phyloP scores from a whole-genome alignment of 2,329 filamentous ascomycete species.

The Leptographium wingfieldii region DNA sequence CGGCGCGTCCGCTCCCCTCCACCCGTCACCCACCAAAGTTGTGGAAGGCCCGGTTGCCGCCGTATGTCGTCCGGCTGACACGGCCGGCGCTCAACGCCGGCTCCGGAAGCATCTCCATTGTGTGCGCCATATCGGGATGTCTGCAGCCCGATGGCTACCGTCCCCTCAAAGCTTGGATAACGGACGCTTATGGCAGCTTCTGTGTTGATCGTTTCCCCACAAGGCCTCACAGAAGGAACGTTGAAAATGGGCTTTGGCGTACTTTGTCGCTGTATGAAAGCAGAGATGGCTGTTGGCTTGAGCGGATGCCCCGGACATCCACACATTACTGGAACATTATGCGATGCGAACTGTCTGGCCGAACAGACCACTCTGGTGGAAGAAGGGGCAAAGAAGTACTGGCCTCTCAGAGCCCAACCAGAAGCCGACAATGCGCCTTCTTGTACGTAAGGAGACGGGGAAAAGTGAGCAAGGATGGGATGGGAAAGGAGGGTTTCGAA shows the following conservation, averaged over 20 bases:
- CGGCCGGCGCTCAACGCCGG: conserved; percentile 13
- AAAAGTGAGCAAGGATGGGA: neutral
- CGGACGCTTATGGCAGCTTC: too few species aligned
- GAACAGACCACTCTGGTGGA: neutral
- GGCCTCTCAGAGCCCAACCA: neutral
- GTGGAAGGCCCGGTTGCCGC: conserved; percentile 58
- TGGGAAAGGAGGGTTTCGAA: neutral
- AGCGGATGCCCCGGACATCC: neutral
- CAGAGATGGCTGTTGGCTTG: too few species aligned
- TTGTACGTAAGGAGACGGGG: neutral
- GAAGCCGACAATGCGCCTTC: neutral
- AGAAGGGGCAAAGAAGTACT: neutral
- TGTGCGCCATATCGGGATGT: neutral
- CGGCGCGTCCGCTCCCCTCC: neutral
- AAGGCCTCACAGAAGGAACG: too few species aligned
- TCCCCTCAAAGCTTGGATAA: neutral
- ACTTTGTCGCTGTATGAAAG: too few species aligned
- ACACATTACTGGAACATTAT: neutral
- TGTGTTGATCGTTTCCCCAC: too few species aligned
- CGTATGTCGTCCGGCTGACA: conserved; percentile 37
- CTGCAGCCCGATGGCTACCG: neutral
- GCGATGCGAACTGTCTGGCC: neutral
- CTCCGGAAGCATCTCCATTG: conserved; percentile 27
- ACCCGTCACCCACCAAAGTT: conserved; percentile 38
- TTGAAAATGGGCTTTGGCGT: too few species aligned